Conservation (phyloP, 495 filamentous ascomycete genomes). For the Pyrenula aspistea region DNA sequence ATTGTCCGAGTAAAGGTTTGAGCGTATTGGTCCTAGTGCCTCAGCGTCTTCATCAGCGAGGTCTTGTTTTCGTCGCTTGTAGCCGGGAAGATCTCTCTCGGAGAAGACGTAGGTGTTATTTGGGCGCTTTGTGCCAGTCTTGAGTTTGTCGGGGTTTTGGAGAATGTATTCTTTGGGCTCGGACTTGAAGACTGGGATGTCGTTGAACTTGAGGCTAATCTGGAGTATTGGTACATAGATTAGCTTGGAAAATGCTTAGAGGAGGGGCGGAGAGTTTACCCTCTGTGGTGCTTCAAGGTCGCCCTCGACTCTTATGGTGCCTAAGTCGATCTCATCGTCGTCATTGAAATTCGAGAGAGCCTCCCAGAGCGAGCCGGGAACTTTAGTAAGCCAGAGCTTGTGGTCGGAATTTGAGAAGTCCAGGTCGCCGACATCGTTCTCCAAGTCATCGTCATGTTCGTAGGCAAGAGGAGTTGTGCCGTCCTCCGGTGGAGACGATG, state of each 20-base stretch:
- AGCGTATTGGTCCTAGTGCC: slow-evolving; percentile 31
- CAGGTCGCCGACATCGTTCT: slow-evolving; percentile 82
- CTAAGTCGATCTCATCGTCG: slow-evolving; percentile 57
- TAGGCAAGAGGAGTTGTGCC: background rate
- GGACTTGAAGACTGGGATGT: slow-evolving; percentile 45
- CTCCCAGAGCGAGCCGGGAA: slow-evolving; percentile 72
- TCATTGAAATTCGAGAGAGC: slow-evolving; percentile 45
- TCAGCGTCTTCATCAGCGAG: slow-evolving; percentile 27
- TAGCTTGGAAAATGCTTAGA: background rate
- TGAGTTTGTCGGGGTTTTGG: slow-evolving; percentile 25
- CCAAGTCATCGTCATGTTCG: slow-evolving; percentile 53
- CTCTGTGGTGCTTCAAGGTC: slow-evolving; percentile 37
- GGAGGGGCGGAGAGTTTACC: slow-evolving; percentile 18
- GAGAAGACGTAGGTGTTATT: slow-evolving; percentile 82
- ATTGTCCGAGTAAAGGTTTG: slow-evolving; percentile 32
- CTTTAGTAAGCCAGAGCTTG: slow-evolving; percentile 58
- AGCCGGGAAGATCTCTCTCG: slow-evolving; percentile 81
- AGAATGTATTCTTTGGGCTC: slow-evolving; percentile 79
- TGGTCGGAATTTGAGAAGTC: slow-evolving; percentile 51
- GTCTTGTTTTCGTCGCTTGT: slow-evolving; percentile 30
- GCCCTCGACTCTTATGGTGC: slow-evolving; percentile 57
- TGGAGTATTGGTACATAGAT: slow-evolving; percentile 6
- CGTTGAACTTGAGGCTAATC: slow-evolving; percentile 40
- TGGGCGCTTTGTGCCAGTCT: slow-evolving; percentile 24
- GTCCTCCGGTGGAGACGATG: background rate